Evolutionary conservation across 345 rosid species (phyloP).

Genomic region (Salix brachista): DNA sequence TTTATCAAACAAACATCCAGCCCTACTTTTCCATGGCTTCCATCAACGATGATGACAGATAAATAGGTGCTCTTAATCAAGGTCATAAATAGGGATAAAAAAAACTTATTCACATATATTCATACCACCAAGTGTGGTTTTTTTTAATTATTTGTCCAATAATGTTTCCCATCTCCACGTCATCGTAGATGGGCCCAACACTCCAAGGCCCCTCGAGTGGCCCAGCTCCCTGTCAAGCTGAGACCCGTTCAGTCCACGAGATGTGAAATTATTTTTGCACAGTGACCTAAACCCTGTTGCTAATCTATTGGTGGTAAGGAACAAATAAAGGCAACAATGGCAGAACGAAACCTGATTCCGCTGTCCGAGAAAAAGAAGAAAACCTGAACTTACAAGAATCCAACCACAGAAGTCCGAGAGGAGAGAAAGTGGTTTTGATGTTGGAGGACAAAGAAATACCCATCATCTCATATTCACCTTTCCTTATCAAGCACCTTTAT

Average conservation of each 20-base stretch:
- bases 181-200: constrained; percentile 6
- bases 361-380: neutral
- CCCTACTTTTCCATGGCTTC: neutral
- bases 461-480: constrained; percentile 24
- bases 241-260: constrained; percentile 15
- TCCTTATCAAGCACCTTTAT: constrained; percentile 43
- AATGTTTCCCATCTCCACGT: too few relatives aligned
- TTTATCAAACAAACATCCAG: neutral
- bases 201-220: neutral
- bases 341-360: constrained; percentile 7
- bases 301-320: neutral
- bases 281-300: constrained; percentile 11
- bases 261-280: neutral
- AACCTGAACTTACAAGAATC: constrained; percentile 19
- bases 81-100: too few relatives aligned
- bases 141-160: too few relatives aligned
- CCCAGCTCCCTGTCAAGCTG: neutral
- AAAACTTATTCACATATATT: too few relatives aligned
- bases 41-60: neutral
- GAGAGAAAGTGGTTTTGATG: constrained; percentile 32
- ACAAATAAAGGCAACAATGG: constrained; percentile 1
- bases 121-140: too few relatives aligned
- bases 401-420: constrained; percentile 20
- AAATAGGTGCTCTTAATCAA: too few relatives aligned
- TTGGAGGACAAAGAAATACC: constrained; percentile 24